Evolutionary conservation across 2,329 filamentous ascomycete genomes (phyloP).

Genomic region (Phoma sp.): DNA sequence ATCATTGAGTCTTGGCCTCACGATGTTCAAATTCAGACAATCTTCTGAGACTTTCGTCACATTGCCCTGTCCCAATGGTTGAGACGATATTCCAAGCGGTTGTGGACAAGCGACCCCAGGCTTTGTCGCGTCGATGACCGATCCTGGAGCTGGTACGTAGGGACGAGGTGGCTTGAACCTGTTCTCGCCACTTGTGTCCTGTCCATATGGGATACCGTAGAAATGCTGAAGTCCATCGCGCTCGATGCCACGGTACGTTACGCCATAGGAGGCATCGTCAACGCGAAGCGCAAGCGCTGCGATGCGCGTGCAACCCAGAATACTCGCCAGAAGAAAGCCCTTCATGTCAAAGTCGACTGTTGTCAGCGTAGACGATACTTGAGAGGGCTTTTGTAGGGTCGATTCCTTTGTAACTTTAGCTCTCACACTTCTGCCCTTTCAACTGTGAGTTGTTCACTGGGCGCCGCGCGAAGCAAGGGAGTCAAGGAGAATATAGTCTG

Average conservation of each 20-base stretch:
- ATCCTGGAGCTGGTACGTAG: slow-evolving; percentile 41
- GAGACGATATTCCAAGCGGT: slow-evolving; percentile 35
- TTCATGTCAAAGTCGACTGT: slow-evolving; percentile 13
- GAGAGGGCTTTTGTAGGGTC: background rate
- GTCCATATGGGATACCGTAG: slow-evolving; percentile 56
- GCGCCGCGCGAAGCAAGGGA: slow-evolving; percentile 14
- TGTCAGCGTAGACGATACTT: background rate
- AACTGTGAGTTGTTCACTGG: background rate
- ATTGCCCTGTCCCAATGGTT: slow-evolving; percentile 41
- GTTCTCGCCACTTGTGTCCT: slow-evolving; percentile 55
- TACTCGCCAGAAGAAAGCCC: slow-evolving; percentile 7
- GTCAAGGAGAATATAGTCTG: slow-evolving; percentile 1
- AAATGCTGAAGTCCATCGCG: slow-evolving; percentile 57
- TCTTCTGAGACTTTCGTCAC: slow-evolving; percentile 57
- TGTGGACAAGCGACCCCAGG: slow-evolving; percentile 57
- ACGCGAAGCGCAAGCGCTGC: slow-evolving; percentile 13
- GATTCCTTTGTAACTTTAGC: background rate
- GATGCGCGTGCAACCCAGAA: slow-evolving; percentile 13
- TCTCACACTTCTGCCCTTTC: background rate
- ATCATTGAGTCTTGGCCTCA: slow-evolving; percentile 56
- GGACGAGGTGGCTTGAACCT: slow-evolving; percentile 56
- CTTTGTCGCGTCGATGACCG: slow-evolving; percentile 48
- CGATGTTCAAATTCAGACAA: slow-evolving; percentile 66
- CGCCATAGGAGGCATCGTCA: slow-evolving; percentile 17
- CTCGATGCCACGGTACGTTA: slow-evolving; percentile 54